Conservation (phyloP, 2,329 filamentous ascomycete species). For the Penicillium decumbens region DNA sequence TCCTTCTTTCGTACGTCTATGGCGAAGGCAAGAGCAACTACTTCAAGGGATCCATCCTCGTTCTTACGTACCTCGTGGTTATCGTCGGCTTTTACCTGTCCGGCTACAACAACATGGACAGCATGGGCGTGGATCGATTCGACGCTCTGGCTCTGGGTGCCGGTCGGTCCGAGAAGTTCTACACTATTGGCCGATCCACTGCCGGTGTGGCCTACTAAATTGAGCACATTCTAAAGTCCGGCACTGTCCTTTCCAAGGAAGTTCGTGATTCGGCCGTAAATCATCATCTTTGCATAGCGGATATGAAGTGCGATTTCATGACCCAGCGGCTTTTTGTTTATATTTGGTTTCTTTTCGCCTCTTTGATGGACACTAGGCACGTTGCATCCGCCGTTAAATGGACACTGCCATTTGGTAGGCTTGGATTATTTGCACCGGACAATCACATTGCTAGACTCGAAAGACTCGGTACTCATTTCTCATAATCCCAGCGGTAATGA, state of each 20-base stretch:
- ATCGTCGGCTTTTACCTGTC: slow-evolving; percentile 88
- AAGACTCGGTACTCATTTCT: background rate
- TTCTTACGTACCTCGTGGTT: slow-evolving; percentile 89
- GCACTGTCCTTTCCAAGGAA: background rate
- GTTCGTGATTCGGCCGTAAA: background rate
- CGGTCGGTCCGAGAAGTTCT: slow-evolving; percentile 34
- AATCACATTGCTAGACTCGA: slow-evolving; percentile 1
- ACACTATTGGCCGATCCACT: slow-evolving; percentile 39
- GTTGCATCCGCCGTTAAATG: background rate
- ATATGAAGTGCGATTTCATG: slow-evolving; percentile 4
- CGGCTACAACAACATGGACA: slow-evolving; percentile 54
- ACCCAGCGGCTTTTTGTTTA: slow-evolving; percentile 1
- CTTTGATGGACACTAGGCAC: slow-evolving; percentile 1
- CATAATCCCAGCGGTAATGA: slow-evolving; percentile 3
- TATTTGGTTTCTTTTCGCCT: background rate
- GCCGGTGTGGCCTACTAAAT: slow-evolving; percentile 36
- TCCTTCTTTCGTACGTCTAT: slow-evolving; percentile 95
- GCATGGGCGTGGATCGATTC: slow-evolving; percentile 45
- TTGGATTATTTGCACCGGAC: background rate
- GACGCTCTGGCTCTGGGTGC: slow-evolving; percentile 44
- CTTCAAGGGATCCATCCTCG: slow-evolving; percentile 95
- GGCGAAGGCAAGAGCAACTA: slow-evolving; percentile 99
- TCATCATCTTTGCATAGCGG: slow-evolving; percentile 9
- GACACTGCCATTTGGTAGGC: background rate
- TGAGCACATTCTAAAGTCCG: background rate